These are phyloP conservation scores for Aspergillus piperis DNA, from an alignment of 2,329 filamentous ascomycete species.

Conservation along the genomic window DNA sequence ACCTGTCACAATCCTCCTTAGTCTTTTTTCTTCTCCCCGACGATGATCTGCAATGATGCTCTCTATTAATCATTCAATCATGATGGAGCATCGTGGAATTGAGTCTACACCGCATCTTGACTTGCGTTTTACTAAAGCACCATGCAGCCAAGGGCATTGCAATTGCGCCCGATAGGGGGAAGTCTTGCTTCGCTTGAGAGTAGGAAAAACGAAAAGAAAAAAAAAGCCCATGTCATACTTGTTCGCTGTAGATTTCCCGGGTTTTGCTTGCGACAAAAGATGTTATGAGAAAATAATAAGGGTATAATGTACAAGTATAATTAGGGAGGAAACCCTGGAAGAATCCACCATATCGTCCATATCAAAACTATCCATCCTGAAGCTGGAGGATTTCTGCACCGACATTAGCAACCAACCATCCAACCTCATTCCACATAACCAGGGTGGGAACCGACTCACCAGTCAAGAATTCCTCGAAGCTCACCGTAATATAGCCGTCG, in stretches of 20 bases:
- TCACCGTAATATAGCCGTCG: constrained; percentile 85
- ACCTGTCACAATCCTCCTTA: neutral
- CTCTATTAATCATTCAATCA: neutral
- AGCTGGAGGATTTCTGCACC: constrained; percentile 1
- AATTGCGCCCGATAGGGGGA: too few species aligned
- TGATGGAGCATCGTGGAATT: neutral
- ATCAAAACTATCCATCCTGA: neutral
- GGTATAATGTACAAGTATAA: neutral
- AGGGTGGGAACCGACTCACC: constrained; percentile 41
- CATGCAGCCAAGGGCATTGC: neutral
- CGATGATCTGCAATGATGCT: neutral
- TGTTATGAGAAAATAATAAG: neutral
- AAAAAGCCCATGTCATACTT: neutral
- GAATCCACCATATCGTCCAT: neutral
- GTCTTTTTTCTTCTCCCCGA: neutral
- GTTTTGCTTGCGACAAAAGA: neutral
- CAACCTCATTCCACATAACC: neutral
- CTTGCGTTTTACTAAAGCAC: neutral
- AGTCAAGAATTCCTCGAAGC: constrained; percentile 78
- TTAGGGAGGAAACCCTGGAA: neutral
- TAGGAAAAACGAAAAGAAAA: neutral
- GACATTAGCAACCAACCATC: neutral
- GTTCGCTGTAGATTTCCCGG: neutral
- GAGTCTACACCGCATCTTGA: neutral
- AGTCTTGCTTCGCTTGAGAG: too few species aligned